Evolutionary conservation across 1,284 basidiomycete genomes (phyloP), one percentile per base, ranked within the genome.

Genomic region (Apiotrichum montevideense): DNA sequence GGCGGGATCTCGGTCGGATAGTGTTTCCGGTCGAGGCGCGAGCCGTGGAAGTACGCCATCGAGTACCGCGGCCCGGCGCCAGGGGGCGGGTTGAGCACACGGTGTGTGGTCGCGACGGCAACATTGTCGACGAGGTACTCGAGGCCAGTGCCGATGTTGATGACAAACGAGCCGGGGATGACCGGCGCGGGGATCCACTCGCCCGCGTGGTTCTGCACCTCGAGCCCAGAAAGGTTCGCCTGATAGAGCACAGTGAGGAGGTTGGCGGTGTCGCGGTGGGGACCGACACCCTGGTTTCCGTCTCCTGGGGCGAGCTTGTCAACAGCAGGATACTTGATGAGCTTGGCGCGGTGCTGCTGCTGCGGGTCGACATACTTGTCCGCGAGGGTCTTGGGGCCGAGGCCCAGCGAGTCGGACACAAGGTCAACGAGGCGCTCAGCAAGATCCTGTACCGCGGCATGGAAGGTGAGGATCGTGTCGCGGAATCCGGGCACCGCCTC

Each of bases 91-190:
- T 55, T 61, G 47, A 88, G 82, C 0, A 86, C 91, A 35, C 90
- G 84, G 69, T 94, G 90, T 2, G 85, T 73, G 0, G 90, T 93
- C 1, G 88, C 91, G 67, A 87, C 88, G 80, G 91, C 91, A 41
- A 90, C 80, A 66, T 90, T 88, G 70, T 93, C 91, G 32, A 90
- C 90, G 87, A 89, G 90, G 39, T 88, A 78, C n/a, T 89, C 85
- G 61, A 94, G 83, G 65, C 92, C 88, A 67, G 92, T 90, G 15
- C 87, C 90, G 37, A 94, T 79, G 75, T 90, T 88, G 73, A 88
- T 80, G 44, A 90, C 85, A 46, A 90, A 79, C 2, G 84, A 82
- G 8, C 80, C 81, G 2, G 80, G 79, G 45, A 85, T 83, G 2
- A 83, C 81, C 4, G 82, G 80, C 13, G 85, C 85, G 63, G 84